Evolutionary conservation across 139 green algal species (phyloP).

Genomic region (Tetradesmus obliquus): DNA sequence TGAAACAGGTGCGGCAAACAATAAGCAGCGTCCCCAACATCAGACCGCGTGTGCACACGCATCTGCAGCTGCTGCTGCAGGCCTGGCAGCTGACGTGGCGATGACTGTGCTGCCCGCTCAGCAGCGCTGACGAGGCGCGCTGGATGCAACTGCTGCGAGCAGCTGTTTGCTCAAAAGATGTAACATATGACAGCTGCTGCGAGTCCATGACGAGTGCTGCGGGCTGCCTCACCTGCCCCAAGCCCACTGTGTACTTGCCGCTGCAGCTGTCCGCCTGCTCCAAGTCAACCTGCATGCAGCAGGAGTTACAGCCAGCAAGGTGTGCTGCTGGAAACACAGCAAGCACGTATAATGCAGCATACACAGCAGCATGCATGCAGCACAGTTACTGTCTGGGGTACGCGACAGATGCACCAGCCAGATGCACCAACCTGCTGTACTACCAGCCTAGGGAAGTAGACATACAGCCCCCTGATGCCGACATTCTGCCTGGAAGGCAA

Average conservation of each 20-base stretch:
- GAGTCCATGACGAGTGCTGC: not conserved
- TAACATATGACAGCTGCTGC: not conserved
- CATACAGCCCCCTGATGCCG: constrained; percentile 76
- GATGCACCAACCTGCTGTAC: constrained; percentile 39
- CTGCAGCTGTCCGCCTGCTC: constrained; percentile 75
- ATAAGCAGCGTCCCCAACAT: not conserved
- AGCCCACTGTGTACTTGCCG: constrained; percentile 91
- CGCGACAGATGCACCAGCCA: too few species aligned
- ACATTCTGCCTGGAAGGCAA: constrained; percentile 53
- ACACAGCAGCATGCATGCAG: not conserved
- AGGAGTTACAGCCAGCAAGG: not conserved
- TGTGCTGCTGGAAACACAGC: not conserved
- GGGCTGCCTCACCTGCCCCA: constrained; percentile 72
- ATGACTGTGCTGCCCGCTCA: not conserved
- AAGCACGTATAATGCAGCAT: constrained; percentile 36
- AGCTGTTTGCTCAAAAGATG: not conserved
- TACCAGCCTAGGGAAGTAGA: constrained; percentile 76
- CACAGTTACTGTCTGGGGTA: not conserved
- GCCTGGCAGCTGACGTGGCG: not conserved
- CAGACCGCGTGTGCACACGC: not conserved
- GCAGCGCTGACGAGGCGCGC: not conserved
- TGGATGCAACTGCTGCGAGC: not conserved
- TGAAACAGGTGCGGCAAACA: not conserved
- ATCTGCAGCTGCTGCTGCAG: not conserved
- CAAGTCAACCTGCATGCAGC: constrained; percentile 52